Base-by-base conservation (phyloP, 331 rosid species). In the Acacia pycnantha region DNA sequence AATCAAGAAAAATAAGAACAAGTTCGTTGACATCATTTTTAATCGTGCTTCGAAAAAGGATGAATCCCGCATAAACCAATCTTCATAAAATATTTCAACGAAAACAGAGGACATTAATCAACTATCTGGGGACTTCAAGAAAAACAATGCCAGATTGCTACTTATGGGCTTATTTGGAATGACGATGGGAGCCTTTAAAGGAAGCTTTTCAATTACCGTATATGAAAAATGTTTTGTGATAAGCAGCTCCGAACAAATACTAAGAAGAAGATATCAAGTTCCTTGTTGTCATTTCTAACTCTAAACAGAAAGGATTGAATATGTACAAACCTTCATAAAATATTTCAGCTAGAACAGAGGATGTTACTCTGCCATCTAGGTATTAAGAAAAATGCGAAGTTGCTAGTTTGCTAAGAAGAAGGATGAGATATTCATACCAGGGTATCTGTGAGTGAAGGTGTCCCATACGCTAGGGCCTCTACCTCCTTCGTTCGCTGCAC, bases 401-500 rank as follows among this genome's bases (percentile, higher is more conserved):
- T 27, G 44, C 41, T 37, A 37, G 62, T 48, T 27, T n/a, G 16
- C 14, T 12, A n/a, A 41, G 40, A 71, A 19, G 8, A 37, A 24
- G 56, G 16, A 27, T 21, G n/a, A 46, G 9, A 47, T 1, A 6
- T 44, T 27, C 83, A 46, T 77, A 78, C 91, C 86, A 76, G 64
- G 87, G 37, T 84, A 67, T 47, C n/a, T 69, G 69, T 83, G 89
- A 69, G 90, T 74, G 83, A 79, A 85, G 41, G 85, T 77, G 76
- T 90, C 93, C 93, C 93, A 90, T 43, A 90, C 77, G 62, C 90
- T 88, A 24, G 88, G 88, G 37, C 90, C 91, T 64, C 82, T 85
- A 19, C 90, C 90, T n/a, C 83, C 90, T 69, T 90, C 89, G 18
- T 77, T 31, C 50, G 91, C 82, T 51, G 89, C 94, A 24, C 94